Evolutionary conservation across 441 rosid species (phyloP), one percentile per base, ranked within the genome.

Genomic region (Eutrema salsugineum): DNA sequence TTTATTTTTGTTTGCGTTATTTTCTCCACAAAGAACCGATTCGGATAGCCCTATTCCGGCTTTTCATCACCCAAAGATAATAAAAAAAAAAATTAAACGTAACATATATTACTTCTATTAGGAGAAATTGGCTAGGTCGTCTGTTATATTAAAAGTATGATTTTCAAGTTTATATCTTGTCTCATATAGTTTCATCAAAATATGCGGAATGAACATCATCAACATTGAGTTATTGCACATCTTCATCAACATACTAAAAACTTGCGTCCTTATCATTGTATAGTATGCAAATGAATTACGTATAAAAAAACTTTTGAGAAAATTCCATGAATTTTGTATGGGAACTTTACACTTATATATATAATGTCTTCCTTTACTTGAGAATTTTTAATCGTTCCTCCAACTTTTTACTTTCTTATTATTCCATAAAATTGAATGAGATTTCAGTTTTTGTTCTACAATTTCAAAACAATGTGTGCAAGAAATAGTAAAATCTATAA

Each of bases 1-100:
- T 30, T 32, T 11, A 1, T 47, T 50, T 44, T 42, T 63, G 76
- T 71, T 53, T 49, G 27, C n/a, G n/a, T n/a, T n/a, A n/a, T 24
- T 58, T 42, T 46, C 38, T 51, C 44, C 40, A 8, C 16, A 62
- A 44, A 61, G 44, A 62, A 61, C 65, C n/a, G 39, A 63, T 62
- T 69, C 60, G 47, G 60, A 68, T 54, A 63, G 60, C 66, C 65
- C 64, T 28, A 57, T 57, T 66, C 55, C 19, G 77, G 71, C 66
- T 51, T 30, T 67, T 42, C 63, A 60, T 35, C 33, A 50, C 14
- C 22, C 8, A 39, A 28, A 56, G 38, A 57, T 57, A 51, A 40
- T 47, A 35, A 33, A 64, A 51, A 40, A 32, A 35, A 33, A 64
- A 32, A 30, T 22, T 46, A 47, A 48, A 47, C 24, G 56, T 17